These are phyloP conservation scores for Arachnomyces sp. DNA, from an alignment of 2,329 filamentous ascomycete genomes.

Conservation along the genomic window DNA sequence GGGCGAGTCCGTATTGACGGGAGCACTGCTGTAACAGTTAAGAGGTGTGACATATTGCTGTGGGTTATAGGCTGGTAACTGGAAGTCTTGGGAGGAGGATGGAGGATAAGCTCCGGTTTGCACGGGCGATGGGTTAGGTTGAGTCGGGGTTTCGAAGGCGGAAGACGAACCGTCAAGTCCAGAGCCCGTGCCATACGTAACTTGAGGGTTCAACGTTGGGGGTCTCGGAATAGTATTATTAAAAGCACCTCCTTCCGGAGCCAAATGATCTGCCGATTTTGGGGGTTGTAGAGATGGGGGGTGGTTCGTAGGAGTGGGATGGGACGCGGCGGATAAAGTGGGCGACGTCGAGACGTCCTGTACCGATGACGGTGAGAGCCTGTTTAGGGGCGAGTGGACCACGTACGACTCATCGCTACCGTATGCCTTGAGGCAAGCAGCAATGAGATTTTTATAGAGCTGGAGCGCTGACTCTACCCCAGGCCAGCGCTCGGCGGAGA, in stretches of 20 bases:
- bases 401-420: slow-evolving; percentile 52
- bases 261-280: slow-evolving; percentile 26
- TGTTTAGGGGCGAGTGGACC: slow-evolving; percentile 41
- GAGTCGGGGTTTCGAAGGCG: too few relatives aligned
- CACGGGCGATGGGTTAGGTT: slow-evolving; percentile 13
- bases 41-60: slow-evolving; percentile 15
- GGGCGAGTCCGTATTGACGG: slow-evolving; percentile 31
- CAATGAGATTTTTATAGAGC: slow-evolving; percentile 78
- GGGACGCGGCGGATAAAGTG: slow-evolving; percentile 24
- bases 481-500: slow-evolving; percentile 83
- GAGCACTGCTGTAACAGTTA: slow-evolving; percentile 11
- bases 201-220: too few relatives aligned
- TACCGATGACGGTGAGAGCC: slow-evolving; percentile 33
- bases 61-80: slow-evolving; percentile 12
- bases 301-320: slow-evolving; percentile 17
- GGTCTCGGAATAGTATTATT: too few relatives aligned
- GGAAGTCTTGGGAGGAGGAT: slow-evolving; percentile 7
- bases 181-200: too few relatives aligned
- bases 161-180: too few relatives aligned
- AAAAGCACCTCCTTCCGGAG: slow-evolving; percentile 9
- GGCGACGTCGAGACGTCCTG: slow-evolving; percentile 34
- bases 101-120: slow-evolving; percentile 16
- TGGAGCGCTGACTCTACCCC: slow-evolving; percentile 77
- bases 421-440: slow-evolving; percentile 82
- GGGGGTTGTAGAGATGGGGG: slow-evolving; percentile 30